Base-by-base conservation (phyloP, 148 eudicot species). In the Heliosperma pusillum region DNA sequence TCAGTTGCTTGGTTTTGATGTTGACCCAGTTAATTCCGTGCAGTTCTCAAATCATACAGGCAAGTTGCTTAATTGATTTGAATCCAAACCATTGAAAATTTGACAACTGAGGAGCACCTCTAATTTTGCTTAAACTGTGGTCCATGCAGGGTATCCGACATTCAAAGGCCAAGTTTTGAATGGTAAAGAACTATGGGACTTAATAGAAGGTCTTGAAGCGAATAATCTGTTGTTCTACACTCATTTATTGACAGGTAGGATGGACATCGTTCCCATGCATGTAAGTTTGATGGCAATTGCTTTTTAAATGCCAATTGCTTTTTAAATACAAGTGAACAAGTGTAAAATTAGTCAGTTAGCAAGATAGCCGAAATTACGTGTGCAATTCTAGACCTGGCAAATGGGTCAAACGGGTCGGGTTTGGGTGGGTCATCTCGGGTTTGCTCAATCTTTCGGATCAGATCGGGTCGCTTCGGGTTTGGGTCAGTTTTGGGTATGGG, bases 31-130 rank as follows among this genome's bases (percentile, higher is more conserved):
- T 79, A 94, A 91, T 82, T 94, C 98, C 26, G 98, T 94, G 67
- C 98, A 94, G 77, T 94, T 94, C 82, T 94, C 98, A 21, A 94
- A 94, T 82, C 98, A 94, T 77, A 94, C 98, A 88, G 98, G 98
- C 89, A 88, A 94, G 95, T 80, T 87, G 80, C 77, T 82, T 76
- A 74, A 74, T 73, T 78, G 36, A 70, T 56, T 72, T 76, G 13
- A 63, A 10, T 50, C 16, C 8, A 59, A 42, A 26, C 68, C 20
- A 69, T 60, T 29, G 30, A 20, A 50, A 50, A 5, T 69, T 50
- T 30, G 30, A 50, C 50, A 17, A 47, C 59, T 64, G 57, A 55
- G 11, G 58, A 42, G 20, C 45, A 66, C 57, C 16, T 66, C 71
- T 72, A 29, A 55, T 30, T 69, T 61, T 81, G 67, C 71, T 77